Evolutionary conservation across 441 rosid genomes (phyloP).

Genomic region (Kokia cookei): DNA sequence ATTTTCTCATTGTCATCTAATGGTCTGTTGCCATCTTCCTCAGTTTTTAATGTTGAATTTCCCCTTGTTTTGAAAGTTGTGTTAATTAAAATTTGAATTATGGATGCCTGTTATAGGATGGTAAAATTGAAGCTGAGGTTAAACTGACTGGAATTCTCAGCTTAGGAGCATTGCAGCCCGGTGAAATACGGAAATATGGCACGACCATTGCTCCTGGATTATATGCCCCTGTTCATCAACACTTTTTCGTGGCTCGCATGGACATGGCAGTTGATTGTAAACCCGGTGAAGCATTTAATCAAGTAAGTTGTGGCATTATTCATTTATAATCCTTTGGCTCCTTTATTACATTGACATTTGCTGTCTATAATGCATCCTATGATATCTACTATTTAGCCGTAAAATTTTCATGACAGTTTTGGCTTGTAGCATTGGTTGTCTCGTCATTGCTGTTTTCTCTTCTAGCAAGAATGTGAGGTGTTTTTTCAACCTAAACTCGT

Average conservation of each 20-base stretch:
- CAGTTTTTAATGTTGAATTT: background rate
- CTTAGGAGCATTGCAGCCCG: background rate
- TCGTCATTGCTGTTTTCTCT: background rate
- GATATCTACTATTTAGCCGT: background rate
- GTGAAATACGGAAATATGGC: background rate
- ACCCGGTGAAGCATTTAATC: slow-evolving; percentile 44
- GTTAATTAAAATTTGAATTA: background rate
- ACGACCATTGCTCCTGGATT: background rate
- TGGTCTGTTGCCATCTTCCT: background rate
- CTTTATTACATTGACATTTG: background rate
- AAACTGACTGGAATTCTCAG: background rate
- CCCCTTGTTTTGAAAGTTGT: background rate
- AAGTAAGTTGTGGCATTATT: slow-evolving; percentile 14
- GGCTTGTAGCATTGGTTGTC: background rate
- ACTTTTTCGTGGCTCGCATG: slow-evolving; percentile 48
- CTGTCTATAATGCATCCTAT: background rate
- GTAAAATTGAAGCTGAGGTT: background rate
- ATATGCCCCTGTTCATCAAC: slow-evolving; percentile 42
- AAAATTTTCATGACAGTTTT: background rate
- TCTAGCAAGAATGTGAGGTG: background rate
- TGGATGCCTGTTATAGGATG: background rate
- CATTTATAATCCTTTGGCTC: background rate
- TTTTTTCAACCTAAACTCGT: background rate
- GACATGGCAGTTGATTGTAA: slow-evolving; percentile 52
- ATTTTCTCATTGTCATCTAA: background rate